phyloP scores from a whole-genome alignment of 2,329 filamentous ascomycete species.

The Penicillium janthinellum region DNA sequence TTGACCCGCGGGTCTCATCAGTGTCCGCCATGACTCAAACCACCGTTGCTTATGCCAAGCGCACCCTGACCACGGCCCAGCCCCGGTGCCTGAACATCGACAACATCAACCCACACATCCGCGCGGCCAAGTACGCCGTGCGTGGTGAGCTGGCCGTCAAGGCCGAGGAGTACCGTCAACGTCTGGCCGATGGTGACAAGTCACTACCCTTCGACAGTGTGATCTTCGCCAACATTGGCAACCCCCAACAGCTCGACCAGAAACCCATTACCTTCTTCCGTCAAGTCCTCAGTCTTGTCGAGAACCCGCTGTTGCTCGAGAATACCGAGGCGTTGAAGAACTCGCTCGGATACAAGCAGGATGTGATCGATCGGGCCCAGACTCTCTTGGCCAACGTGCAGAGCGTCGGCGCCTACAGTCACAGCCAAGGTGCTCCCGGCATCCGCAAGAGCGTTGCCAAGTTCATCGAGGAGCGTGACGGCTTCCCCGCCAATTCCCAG shows the following conservation, averaged over 20 bases:
- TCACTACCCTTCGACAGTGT: constrained; percentile 84
- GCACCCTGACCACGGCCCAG: constrained; percentile 51
- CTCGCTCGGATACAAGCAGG: constrained; percentile 80
- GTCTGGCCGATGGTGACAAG: constrained; percentile 57
- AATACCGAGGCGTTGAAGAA: constrained; percentile 77
- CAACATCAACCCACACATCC: constrained; percentile 91
- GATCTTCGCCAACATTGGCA: constrained; percentile 97
- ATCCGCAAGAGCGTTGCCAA: constrained; percentile 88
- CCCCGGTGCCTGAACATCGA: constrained; percentile 65
- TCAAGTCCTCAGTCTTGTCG: constrained; percentile 88
- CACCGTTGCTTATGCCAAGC: constrained; percentile 30
- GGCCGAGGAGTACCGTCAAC: constrained; percentile 84
- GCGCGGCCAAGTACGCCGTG: constrained; percentile 90
- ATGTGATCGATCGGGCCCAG: constrained; percentile 82
- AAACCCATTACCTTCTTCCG: constrained; percentile 99
- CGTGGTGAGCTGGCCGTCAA: constrained; percentile 92
- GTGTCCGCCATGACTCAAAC: constrained; percentile 34
- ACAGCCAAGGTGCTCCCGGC: constrained; percentile 82
- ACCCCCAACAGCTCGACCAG: constrained; percentile 98
- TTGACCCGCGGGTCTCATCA: constrained; percentile 19
- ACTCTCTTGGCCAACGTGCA: constrained; percentile 79
- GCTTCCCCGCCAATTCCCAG: constrained; percentile 76
- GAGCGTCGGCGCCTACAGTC: constrained; percentile 94
- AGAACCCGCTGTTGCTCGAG: constrained; percentile 84
- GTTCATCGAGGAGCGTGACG: constrained; percentile 91